Base-by-base conservation (phyloP, 176 grass and related monocot genomes). In the Aegilops tauschii region DNA sequence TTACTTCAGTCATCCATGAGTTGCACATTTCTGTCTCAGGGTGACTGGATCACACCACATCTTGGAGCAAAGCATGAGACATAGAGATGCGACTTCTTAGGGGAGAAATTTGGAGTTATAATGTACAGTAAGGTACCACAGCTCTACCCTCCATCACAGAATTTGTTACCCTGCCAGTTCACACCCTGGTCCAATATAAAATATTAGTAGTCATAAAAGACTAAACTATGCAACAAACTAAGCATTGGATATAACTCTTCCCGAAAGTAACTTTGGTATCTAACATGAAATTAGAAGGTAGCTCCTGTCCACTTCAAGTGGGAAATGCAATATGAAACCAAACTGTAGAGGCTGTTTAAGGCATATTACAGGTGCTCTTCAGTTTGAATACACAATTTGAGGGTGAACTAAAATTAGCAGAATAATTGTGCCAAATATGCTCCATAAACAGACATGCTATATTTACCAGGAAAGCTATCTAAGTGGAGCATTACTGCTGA, bases 121-220 rank as follows among this genome's bases (percentile, higher is more conserved):
- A 49, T 47, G 37, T 21, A 84, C 45, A 47, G 9, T 37, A 82
- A 52, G 32, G 17, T 52, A 82, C 13, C 54, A 65, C 42, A 77
- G 4, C 52, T 75, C 89, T 96, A 96, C 12, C 89, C 89, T 85
- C 89, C 91, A 82, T 92, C 89, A 93, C 86, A 92, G 2, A 78
- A 82, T 79, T 91, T 92, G 74, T 65, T 85, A 29, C 62, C 85
- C 66, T 86, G 87, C 87, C 92, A 93, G 34, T 88, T 71, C 36
- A 88, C 86, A 68, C 87, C 90, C 89, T 96, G 84, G 78, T 91
- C 21, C 78, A 93, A 85, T 86, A 89, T 5, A 12, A 30, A 30
- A 56, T 52, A 79, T 86, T 80, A 87, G 73, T 76, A 83, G 16
- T n/a, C 59, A 71, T n/a, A 92, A 30, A 64, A 62, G 25, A 71